These are phyloP conservation scores for Psidium guajava DNA, from an alignment of 345 rosid genomes.

Conservation along the genomic window DNA sequence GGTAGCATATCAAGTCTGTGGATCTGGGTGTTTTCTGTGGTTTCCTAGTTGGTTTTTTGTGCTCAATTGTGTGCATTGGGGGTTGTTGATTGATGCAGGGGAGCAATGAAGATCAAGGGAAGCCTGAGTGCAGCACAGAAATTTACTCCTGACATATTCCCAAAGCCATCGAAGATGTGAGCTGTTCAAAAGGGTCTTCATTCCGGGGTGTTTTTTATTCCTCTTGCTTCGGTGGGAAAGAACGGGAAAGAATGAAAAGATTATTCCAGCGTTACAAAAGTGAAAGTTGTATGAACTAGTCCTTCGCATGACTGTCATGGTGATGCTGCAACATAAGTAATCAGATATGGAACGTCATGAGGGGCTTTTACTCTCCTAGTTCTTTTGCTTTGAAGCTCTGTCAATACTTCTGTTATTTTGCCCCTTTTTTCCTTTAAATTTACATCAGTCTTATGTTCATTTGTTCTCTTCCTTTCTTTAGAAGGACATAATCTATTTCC, in stretches of 20 bases:
- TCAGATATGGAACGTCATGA: background rate
- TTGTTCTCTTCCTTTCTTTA: background rate
- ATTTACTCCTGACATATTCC: constrained; percentile 95
- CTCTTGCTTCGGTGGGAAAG: background rate
- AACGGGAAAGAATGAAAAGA: background rate
- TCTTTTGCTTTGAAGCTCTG: background rate
- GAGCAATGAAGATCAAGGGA: constrained; percentile 90
- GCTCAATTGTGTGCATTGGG: background rate
- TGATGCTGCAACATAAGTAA: background rate
- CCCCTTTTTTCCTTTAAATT: background rate
- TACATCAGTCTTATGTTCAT: background rate
- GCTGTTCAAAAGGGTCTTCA: background rate
- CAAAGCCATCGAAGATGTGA: constrained; percentile 90
- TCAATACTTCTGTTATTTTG: background rate
- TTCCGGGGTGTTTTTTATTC: background rate
- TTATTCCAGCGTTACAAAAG: background rate
- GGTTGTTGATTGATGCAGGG: constrained; percentile 37
- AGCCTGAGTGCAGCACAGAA: constrained; percentile 93
- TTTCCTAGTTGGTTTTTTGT: background rate
- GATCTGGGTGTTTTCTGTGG: background rate
- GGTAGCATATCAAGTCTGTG: constrained; percentile 18
- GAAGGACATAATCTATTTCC: background rate
- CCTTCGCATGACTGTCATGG: background rate
- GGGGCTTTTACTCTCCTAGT: background rate
- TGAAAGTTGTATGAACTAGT: background rate